Base-by-base conservation (phyloP, 2,329 filamentous ascomycete species). In the Sporothrix pallida region DNA sequence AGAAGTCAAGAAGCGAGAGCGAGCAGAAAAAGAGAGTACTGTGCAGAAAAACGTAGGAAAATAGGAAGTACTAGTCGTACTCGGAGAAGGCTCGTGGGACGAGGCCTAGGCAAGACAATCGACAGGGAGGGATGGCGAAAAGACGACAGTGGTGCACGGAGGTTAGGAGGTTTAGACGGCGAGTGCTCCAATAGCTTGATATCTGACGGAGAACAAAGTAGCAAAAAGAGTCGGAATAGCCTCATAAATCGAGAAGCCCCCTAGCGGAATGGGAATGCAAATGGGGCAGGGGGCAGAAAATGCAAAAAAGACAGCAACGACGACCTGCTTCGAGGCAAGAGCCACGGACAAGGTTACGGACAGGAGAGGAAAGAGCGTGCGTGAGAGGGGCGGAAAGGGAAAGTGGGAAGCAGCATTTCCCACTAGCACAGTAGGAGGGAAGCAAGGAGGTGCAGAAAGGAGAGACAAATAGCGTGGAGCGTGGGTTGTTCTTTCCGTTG, bases 391-490 rank as follows among this genome's bases (percentile, higher is more conserved):
- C 12, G 12, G 9, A 31, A 23, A 26, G 56, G 63, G 60, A 62
- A 67, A 70, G 63, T 74, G 70, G 73, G 56, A 72, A 67, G 65
- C 63, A 42, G 54, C 23, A 20, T 37, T n/a, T 46, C 31, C 17
- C 37, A 46, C 67, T 74, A 72, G 50, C 37, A 42, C 44, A 72
- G 31, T n/a, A 44, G 65, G 63, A 44, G 54, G 56, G 65, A 70
- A 74, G 56, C 58, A 73, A 72, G 71, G 71, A 72, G 71, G 71
- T 54, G 67, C 31, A 42, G 58, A n/a, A 37, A 65, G 42, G 46
- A 71, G 58, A 48, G 69, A 71, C 52, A 56, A 71, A 71, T 26
- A n/a, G 54, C 54, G 20, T 50, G 13, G 20, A 23, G 48, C 67
- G 46, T 54, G 23, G 46, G 60, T 62, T 6, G 26, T 37, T 37